A percentile compares a stretch with the other conserved stretches of the same genome.
These are phyloP conservation scores for Solanum gandarillasii DNA, from an alignment of 257 asterid species.

Conservation along the genomic window DNA sequence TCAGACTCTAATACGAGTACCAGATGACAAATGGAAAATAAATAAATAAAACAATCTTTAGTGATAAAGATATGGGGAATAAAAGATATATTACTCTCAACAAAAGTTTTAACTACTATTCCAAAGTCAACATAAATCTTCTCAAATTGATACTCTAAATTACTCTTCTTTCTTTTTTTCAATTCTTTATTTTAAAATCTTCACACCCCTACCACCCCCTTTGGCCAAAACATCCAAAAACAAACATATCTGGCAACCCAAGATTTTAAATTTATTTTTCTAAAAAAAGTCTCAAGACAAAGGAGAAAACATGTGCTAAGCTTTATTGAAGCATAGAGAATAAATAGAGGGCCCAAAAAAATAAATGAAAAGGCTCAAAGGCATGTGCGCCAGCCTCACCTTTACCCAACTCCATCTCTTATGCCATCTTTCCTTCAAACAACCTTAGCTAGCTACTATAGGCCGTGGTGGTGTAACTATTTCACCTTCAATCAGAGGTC, in stretches of 20 bases:
- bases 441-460: background rate
- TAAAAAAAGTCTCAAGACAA: background rate
- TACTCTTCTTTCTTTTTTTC: too few species aligned
- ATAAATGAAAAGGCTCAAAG: background rate
- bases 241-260: background rate
- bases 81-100: background rate
- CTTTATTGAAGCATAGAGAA: constrained; percentile 5
- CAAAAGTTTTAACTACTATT: background rate
- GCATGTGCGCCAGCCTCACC: background rate
- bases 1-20: too few species aligned
- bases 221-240: background rate
- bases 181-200: background rate
- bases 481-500: too few species aligned
- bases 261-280: background rate
- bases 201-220: background rate
- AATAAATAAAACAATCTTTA: background rate
- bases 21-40: too few species aligned
- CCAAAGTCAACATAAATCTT: background rate
- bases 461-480: too few species aligned
- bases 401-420: background rate
- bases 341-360: background rate
- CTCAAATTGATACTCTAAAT: background rate
- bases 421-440: background rate
- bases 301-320: background rate
- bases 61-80: background rate